phyloP scores from a whole-genome alignment of 2,329 filamentous ascomycete genomes.

The Pleurostoma richardsiae region DNA sequence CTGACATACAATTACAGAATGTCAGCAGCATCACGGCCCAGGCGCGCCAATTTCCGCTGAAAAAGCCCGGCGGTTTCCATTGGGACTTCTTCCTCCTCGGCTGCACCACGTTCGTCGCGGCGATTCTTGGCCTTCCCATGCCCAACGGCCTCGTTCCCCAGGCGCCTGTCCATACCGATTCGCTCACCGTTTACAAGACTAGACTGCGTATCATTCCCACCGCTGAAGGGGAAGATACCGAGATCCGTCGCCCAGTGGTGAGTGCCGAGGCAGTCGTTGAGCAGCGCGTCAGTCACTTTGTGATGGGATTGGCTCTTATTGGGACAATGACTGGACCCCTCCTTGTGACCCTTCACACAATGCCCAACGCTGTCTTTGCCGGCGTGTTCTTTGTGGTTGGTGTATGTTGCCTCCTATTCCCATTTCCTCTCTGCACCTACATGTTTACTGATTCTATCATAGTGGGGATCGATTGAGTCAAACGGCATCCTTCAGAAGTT shows the following conservation, averaged over 20 bases:
- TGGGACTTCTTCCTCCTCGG: constrained; percentile 57
- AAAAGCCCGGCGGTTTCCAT: constrained; percentile 55
- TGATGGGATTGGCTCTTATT: no score
- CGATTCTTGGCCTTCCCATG: constrained; percentile 50
- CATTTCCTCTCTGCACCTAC: no score
- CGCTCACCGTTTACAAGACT: constrained; percentile 36
- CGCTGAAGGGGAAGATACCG: constrained; percentile 30
- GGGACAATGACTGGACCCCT: no score
- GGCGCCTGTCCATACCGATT: constrained; percentile 55
- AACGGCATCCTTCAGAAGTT: no score
- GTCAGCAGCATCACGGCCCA: constrained; percentile 52
- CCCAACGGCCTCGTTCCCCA: constrained; percentile 54
- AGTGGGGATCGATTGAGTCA: no score
- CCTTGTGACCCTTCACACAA: no score
- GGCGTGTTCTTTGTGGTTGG: no score
- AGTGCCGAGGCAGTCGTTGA: constrained; percentile 45
- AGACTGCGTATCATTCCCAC: constrained; percentile 32
- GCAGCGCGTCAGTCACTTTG: constrained; percentile 50
- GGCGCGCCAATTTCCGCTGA: constrained; percentile 48
- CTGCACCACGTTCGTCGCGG: constrained; percentile 47
- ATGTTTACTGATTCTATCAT: no score
- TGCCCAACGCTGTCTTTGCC: no score
- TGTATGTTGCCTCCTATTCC: no score
- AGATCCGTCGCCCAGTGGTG: constrained; percentile 36
- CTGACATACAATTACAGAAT: constrained; percentile 20